phyloP scores from a whole-genome alignment of 176 grass and related monocot genomes.

The Carex pumila region DNA sequence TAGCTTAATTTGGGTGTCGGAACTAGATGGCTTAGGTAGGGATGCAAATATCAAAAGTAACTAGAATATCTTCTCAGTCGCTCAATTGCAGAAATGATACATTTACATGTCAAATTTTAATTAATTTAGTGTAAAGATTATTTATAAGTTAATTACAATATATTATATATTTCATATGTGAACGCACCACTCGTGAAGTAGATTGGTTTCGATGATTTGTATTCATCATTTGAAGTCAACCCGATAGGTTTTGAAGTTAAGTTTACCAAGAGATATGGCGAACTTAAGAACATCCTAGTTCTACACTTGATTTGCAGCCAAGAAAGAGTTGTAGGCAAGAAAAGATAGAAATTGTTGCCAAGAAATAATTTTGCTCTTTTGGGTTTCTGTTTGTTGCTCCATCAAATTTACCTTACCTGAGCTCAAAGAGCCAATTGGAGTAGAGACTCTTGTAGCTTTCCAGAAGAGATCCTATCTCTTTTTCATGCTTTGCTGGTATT shows the following conservation, averaged over 20 bases:
- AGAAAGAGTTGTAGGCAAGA: not conserved
- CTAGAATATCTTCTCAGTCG: not conserved
- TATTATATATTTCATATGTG: too few species aligned
- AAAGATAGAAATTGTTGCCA: not conserved
- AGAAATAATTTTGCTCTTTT: not conserved
- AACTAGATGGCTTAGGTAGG: not conserved
- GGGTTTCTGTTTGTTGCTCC: not conserved
- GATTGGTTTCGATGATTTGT: too few species aligned
- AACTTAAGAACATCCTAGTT: too few species aligned
- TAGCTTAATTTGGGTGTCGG: not conserved
- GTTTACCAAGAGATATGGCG: too few species aligned
- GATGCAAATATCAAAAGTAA: not conserved
- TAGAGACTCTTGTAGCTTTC: slow-evolving; percentile 66
- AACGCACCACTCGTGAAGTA: too few species aligned
- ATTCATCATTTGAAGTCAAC: too few species aligned
- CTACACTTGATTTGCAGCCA: too few species aligned
- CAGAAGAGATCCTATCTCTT: slow-evolving; percentile 42
- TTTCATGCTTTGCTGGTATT: slow-evolving; percentile 61
- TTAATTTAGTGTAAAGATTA: too few species aligned
- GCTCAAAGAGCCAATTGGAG: slow-evolving; percentile 84
- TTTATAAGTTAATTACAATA: too few species aligned
- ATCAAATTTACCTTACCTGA: slow-evolving; percentile 33
- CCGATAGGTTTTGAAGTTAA: too few species aligned
- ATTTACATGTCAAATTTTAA: too few species aligned
- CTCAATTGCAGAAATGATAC: not conserved